These are phyloP conservation scores for Mycosphaerella arachidis DNA, from an alignment of 2,329 filamentous ascomycete species.

Conservation along the genomic window DNA sequence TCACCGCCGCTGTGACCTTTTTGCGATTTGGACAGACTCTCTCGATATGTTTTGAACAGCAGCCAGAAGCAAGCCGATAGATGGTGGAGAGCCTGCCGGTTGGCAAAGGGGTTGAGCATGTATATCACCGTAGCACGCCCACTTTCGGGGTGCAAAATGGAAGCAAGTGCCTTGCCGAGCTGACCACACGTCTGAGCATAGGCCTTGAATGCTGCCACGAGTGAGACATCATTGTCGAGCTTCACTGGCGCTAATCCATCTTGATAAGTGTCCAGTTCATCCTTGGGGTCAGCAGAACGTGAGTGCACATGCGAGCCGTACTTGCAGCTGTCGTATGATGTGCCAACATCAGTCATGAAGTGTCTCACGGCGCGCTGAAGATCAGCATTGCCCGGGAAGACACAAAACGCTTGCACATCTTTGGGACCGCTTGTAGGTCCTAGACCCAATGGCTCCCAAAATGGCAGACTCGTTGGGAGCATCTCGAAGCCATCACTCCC, in stretches of 20 bases:
- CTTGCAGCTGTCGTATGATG: slow-evolving; percentile 68
- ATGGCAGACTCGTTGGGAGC: slow-evolving; percentile 67
- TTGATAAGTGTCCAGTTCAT: slow-evolving; percentile 22
- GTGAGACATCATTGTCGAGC: slow-evolving; percentile 15
- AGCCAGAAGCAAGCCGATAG: slow-evolving; percentile 70
- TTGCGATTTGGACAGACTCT: slow-evolving; percentile 62
- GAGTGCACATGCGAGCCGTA: slow-evolving; percentile 57
- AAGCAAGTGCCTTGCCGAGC: slow-evolving; percentile 27
- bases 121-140: slow-evolving; percentile 62
- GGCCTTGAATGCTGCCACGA: slow-evolving; percentile 20
- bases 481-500: slow-evolving; percentile 67
- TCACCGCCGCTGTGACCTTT: slow-evolving; percentile 47
- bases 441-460: slow-evolving; percentile 78
- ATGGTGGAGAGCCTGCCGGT: slow-evolving; percentile 45
- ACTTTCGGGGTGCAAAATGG: slow-evolving; percentile 33
- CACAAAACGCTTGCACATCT: slow-evolving; percentile 64
- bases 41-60: slow-evolving; percentile 62
- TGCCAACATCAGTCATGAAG: slow-evolving; percentile 65
- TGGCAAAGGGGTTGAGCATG: slow-evolving; percentile 63
- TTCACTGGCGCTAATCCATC: slow-evolving; percentile 38
- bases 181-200: slow-evolving; percentile 23
- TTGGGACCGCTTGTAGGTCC: slow-evolving; percentile 67
- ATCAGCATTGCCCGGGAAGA: slow-evolving; percentile 64
- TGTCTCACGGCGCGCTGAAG: slow-evolving; percentile 56
- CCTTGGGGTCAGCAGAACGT: slow-evolving; percentile 36